Conservation (phyloP, 2,329 filamentous ascomycete species). For the Dactylonectria estremocensis region DNA sequence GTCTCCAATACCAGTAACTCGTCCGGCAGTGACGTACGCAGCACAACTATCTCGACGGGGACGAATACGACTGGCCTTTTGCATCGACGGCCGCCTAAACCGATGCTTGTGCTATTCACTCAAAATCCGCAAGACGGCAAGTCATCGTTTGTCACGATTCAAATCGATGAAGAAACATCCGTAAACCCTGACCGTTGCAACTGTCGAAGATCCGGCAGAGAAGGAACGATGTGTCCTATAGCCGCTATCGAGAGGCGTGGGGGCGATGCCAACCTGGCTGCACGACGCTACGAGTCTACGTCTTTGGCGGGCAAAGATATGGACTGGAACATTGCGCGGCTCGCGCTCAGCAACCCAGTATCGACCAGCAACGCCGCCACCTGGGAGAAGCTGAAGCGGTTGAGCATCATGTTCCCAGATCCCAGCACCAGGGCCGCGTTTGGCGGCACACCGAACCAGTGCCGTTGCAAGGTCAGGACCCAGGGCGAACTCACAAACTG, state of each 20-base stretch:
- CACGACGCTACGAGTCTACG: conserved; percentile 48
- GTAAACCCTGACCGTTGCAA: conserved; percentile 55
- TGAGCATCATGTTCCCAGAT: conserved; percentile 51
- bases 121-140: conserved; percentile 40
- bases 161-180: conserved; percentile 51
- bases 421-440: conserved; percentile 43
- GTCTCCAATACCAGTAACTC: conserved; percentile 46
- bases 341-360: conserved; percentile 49
- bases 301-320: conserved; percentile 21
- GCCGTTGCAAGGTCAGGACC: conserved; percentile 46
- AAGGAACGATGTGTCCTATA: conserved; percentile 44
- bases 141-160: conserved; percentile 50
- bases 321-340: conserved; percentile 52
- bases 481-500: conserved; percentile 45
- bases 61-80: conserved; percentile 49
- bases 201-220: conserved; percentile 49
- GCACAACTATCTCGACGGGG: conserved; percentile 45
- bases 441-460: conserved; percentile 48
- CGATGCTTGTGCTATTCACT: conserved; percentile 55
- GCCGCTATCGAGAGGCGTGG: conserved; percentile 48
- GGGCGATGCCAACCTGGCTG: conserved; percentile 45
- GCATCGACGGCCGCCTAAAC: conserved; percentile 51
- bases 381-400: conserved; percentile 48
- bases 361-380: conserved; percentile 35
- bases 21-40: conserved; percentile 44